phyloP scores from a whole-genome alignment of 2,329 filamentous ascomycete species.

The Clonostachys rosea region DNA sequence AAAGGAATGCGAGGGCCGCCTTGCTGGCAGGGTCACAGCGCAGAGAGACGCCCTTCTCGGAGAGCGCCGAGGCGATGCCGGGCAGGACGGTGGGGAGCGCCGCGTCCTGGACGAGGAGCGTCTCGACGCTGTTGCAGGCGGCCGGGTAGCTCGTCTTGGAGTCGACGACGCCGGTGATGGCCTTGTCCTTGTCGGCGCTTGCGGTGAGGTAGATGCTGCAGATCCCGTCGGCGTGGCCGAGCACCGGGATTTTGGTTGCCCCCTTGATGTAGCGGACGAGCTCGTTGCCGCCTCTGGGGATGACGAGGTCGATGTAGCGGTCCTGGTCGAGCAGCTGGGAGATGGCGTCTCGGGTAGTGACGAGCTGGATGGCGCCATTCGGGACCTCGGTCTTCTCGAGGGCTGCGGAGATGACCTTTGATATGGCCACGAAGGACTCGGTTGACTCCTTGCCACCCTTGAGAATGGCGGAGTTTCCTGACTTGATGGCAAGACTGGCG shows the following conservation, averaged over 20 bases:
- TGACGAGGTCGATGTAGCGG: slow-evolving; percentile 87
- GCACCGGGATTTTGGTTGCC: slow-evolving; percentile 88
- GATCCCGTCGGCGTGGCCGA: slow-evolving; percentile 92
- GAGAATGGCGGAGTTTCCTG: slow-evolving; percentile 91
- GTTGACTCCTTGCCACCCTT: slow-evolving; percentile 97
- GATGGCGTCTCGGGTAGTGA: slow-evolving; percentile 88
- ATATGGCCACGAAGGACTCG: slow-evolving; percentile 90
- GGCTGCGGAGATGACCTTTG: slow-evolving; percentile 75
- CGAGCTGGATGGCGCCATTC: slow-evolving; percentile 84
- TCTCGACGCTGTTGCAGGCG: slow-evolving; percentile 93
- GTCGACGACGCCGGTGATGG: slow-evolving; percentile 75
- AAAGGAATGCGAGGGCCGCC: slow-evolving; percentile 49
- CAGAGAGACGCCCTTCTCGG: slow-evolving; percentile 73
- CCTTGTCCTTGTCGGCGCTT: slow-evolving; percentile 69
- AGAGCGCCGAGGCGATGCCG: slow-evolving; percentile 65
- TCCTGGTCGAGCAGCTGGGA: slow-evolving; percentile 83
- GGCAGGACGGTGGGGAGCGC: slow-evolving; percentile 67
- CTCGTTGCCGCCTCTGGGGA: slow-evolving; percentile 87
- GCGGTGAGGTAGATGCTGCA: slow-evolving; percentile 82
- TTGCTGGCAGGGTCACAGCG: slow-evolving; percentile 73
- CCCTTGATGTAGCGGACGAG: slow-evolving; percentile 87
- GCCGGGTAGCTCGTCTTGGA: slow-evolving; percentile 93
- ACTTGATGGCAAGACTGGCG: slow-evolving; percentile 91
- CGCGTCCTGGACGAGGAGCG: slow-evolving; percentile 75
- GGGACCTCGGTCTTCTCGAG: slow-evolving; percentile 72